Evolutionary conservation across 495 filamentous ascomycete genomes (phyloP), one percentile per base, ranked within the genome.

Genomic region (Penicillium coffeae): DNA sequence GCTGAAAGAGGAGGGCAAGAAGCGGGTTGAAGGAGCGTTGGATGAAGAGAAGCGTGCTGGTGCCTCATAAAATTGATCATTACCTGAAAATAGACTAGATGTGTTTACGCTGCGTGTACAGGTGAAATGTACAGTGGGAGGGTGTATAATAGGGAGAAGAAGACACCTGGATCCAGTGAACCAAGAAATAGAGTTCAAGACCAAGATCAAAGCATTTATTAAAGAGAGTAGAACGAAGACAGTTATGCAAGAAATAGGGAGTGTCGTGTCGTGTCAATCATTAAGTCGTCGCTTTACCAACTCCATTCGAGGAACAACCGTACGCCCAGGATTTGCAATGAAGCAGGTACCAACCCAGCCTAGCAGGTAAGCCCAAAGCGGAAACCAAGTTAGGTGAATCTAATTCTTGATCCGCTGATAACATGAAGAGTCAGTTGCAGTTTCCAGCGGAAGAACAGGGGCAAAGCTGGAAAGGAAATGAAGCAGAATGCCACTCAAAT

Each of bases 1-100:
- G 39, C 52, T 78, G 35, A 77, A 76, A 50, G 66, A 71, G 30
- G 72, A 78, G 35, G 76, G 57, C 18, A 68, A 62, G 51, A 61
- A 58, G 21, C 47, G 65, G 38, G 35, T 62, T 3, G 38, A 56
- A 16, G 50, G 48, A 13, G 41, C 60, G 18, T 21, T 44, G 30
- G 52, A 58, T 25, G 52, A 52, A 18, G 59, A 55, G 19, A 52
- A 43, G 25, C 25, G 25, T n/a, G n/a, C n/a, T n/a, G n/a, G n/a
- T n/a, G n/a, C n/a, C n/a, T n/a, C n/a, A n/a, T n/a, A n/a, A n/a
- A n/a, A n/a, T n/a, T n/a, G n/a, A n/a, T n/a, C n/a, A n/a, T n/a
- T n/a, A n/a, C 25, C 4, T 30, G 25, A 30, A 10, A 30, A 30
- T 30, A 30, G 25, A 4, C 25, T n/a, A n/a, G n/a, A n/a, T n/a